A percentile compares a stretch with the other conserved stretches of the same genome.
Conservation (phyloP, 169 alveolate species). For the Fabrea salina region DNA sequence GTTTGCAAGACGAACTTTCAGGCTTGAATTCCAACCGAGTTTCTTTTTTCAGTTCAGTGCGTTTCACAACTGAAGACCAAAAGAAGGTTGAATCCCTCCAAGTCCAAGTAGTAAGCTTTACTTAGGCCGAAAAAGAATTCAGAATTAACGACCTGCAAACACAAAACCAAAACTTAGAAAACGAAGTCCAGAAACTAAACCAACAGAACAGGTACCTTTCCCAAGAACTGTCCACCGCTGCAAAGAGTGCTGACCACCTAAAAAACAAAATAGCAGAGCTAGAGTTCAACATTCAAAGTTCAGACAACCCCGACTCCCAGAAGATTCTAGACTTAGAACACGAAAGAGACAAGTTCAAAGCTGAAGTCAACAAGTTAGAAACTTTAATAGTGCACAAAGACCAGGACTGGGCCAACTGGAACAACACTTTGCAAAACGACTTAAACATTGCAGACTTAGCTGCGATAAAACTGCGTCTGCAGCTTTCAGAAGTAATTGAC, state of each 20-base stretch:
- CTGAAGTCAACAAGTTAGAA: background rate
- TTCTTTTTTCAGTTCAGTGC: no score
- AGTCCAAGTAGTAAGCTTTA: background rate
- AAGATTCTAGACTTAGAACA: constrained; percentile 6
- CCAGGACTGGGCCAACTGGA: constrained; percentile 1
- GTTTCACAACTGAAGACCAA: no score
- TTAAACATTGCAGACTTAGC: background rate
- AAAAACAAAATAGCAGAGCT: background rate
- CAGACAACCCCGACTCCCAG: background rate
- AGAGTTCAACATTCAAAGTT: background rate
- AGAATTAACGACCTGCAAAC: background rate
- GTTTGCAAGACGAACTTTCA: background rate
- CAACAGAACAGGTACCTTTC: background rate
- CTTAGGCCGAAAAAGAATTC: background rate
- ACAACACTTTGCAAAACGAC: background rate
- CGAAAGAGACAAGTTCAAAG: background rate
- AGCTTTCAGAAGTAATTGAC: background rate
- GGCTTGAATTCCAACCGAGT: no score
- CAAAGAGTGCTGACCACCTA: background rate
- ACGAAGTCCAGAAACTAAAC: background rate
- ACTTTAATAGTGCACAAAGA: background rate
- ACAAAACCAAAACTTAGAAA: background rate
- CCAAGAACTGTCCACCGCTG: background rate
- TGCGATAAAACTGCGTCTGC: background rate
- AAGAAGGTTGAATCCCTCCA: no score